Conservation (phyloP, 2,329 filamentous ascomycete genomes). For the Ceratocystis diversiconidia region DNA sequence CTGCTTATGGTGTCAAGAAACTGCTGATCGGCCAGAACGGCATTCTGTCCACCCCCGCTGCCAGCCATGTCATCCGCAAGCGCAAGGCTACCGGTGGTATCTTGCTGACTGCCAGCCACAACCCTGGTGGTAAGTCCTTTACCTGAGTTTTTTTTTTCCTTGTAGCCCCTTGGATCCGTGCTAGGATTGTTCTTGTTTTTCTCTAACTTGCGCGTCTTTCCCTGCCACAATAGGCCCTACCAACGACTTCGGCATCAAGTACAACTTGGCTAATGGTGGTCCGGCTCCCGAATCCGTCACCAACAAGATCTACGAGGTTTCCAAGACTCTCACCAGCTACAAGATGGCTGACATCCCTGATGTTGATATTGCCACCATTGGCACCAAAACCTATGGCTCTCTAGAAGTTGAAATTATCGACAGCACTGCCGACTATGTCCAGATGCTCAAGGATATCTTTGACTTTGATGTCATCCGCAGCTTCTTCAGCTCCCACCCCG, state of each 20-base stretch:
- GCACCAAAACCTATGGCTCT: conserved; percentile 66
- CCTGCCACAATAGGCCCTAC: conserved; percentile 50
- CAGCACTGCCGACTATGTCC: conserved; percentile 79
- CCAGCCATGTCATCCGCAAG: conserved; percentile 90
- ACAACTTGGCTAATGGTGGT: conserved; percentile 93
- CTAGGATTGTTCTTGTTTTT: background rate
- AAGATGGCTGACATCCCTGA: conserved; percentile 80
- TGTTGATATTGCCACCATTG: conserved; percentile 69
- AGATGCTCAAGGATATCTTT: conserved; percentile 97
- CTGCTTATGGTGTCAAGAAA: conserved; percentile 98
- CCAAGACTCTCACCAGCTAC: conserved; percentile 81
- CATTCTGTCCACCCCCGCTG: conserved; percentile 90
- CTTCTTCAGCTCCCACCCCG: conserved; percentile 72
- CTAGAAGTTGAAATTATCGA: conserved; percentile 94
- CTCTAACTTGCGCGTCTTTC: background rate
- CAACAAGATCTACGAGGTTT: conserved; percentile 91
- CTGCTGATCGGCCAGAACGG: conserved; percentile 89
- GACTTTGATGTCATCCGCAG: conserved; percentile 92
- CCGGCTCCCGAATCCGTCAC: conserved; percentile 92
- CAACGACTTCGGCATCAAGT: conserved; percentile 98
- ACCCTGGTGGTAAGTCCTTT: conserved; percentile 66
- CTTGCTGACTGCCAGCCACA: conserved; percentile 91
- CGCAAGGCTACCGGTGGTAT: conserved; percentile 93
- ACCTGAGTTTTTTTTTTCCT: too few species aligned
- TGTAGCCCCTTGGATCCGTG: background rate